A percentile compares a stretch with the other conserved stretches of the same genome.
phyloP scores from a whole-genome alignment of 352 stramenopile species.

The Aphanomyces euteiches region DNA sequence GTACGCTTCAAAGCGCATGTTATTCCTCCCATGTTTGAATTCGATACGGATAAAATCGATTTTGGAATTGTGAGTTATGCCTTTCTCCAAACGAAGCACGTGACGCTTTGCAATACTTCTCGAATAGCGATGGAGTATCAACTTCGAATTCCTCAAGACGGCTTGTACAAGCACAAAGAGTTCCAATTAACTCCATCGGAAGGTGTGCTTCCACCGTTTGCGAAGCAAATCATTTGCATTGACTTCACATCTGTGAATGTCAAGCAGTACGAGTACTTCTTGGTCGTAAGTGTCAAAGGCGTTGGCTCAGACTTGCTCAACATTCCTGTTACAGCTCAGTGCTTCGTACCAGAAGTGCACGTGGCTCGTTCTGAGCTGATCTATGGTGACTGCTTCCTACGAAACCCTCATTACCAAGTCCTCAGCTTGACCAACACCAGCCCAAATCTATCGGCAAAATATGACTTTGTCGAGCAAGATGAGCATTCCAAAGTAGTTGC shows the following conservation, averaged over 20 bases:
- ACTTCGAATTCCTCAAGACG: slow-evolving; percentile 89
- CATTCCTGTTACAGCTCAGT: slow-evolving; percentile 87
- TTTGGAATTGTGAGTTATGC: slow-evolving; percentile 91
- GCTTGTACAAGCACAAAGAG: slow-evolving; percentile 87
- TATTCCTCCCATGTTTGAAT: slow-evolving; percentile 91
- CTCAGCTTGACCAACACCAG: slow-evolving; percentile 88
- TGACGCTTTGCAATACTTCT: slow-evolving; percentile 90
- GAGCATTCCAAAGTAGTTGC: slow-evolving; percentile 81
- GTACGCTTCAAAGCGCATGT: slow-evolving; percentile 87
- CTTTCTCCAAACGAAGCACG: slow-evolving; percentile 66
- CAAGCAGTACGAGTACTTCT: slow-evolving; percentile 88
- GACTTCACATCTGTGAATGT: slow-evolving; percentile 85
- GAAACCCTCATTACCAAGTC: slow-evolving; percentile 87
- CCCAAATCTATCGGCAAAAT: slow-evolving; percentile 69
- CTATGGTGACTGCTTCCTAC: slow-evolving; percentile 88
- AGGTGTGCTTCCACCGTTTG: slow-evolving; percentile 77
- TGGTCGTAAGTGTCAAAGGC: slow-evolving; percentile 88
- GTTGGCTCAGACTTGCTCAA: slow-evolving; percentile 87
- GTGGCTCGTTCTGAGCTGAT: slow-evolving; percentile 69
- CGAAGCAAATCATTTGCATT: slow-evolving; percentile 78
- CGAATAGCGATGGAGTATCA: slow-evolving; percentile 90
- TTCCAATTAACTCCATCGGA: slow-evolving; percentile 74
- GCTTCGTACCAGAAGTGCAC: slow-evolving; percentile 73
- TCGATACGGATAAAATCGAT: slow-evolving; percentile 86
- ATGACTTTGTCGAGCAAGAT: slow-evolving; percentile 88